phyloP scores from a whole-genome alignment of 2,329 filamentous ascomycete genomes.

The Aspergillus sojae region DNA sequence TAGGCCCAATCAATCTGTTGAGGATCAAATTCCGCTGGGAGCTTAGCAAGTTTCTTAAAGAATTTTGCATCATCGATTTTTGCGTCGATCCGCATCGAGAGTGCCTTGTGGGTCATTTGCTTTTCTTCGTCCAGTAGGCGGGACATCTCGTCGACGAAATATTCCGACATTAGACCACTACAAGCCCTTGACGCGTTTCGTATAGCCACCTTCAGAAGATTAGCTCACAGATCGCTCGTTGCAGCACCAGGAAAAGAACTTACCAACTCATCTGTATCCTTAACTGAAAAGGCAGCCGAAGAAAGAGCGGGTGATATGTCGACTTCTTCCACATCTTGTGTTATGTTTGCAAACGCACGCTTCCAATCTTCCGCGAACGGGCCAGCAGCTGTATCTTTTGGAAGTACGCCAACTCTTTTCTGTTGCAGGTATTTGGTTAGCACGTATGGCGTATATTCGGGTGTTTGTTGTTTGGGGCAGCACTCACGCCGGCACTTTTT shows the following conservation, averaged over 20 bases:
- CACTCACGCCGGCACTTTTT: conserved; percentile 79
- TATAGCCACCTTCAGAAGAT: conserved; percentile 69
- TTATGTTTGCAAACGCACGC: conserved; percentile 73
- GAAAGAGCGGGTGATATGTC: conserved; percentile 85
- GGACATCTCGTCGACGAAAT: conserved; percentile 98
- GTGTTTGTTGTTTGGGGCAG: too few relatives aligned
- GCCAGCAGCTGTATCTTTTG: conserved; percentile 81
- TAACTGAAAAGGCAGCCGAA: conserved; percentile 80
- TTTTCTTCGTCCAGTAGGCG: conserved; percentile 94
- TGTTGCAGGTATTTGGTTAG: conserved; percentile 35
- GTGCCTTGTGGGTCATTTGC: conserved; percentile 85
- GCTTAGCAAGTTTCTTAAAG: conserved; percentile 80
- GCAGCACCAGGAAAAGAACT: conserved; percentile 22
- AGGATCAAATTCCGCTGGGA: conserved; percentile 84
- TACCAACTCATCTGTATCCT: conserved; percentile 89
- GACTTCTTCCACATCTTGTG: conserved; percentile 84
- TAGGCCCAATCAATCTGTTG: conserved; percentile 92
- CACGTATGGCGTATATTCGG: neutral
- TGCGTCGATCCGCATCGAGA: conserved; percentile 84
- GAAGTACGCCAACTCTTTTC: conserved; percentile 87
- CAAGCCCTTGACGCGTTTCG: conserved; percentile 92
- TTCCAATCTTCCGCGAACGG: conserved; percentile 98
- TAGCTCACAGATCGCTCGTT: conserved; percentile 10
- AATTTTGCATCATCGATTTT: conserved; percentile 95
- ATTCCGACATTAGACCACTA: conserved; percentile 91